These are phyloP conservation scores for Ilex paraguariensis DNA, from an alignment of 305 asterid genomes.

Conservation along the genomic window DNA sequence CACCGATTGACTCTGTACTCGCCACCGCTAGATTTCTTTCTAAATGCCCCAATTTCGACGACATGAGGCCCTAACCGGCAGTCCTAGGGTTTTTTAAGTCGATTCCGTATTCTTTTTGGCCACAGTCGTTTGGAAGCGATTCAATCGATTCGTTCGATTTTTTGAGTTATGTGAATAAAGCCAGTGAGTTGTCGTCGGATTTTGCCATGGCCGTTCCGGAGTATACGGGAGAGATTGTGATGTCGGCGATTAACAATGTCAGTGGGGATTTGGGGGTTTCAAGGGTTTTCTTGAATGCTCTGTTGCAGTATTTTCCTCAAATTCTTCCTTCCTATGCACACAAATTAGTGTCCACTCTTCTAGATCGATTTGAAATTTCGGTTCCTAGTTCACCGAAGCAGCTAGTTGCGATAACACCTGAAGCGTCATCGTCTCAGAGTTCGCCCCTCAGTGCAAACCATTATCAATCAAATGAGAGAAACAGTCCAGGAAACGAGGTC, in stretches of 20 bases:
- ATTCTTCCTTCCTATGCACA: constrained; percentile 64
- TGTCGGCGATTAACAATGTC: constrained; percentile 41
- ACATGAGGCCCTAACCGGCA: constrained; percentile 64
- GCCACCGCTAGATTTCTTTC: constrained; percentile 80
- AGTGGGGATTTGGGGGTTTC: constrained; percentile 35
- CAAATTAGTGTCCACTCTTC: constrained; percentile 53
- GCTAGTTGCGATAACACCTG: constrained; percentile 30
- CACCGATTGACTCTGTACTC: constrained; percentile 31
- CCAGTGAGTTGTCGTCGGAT: constrained; percentile 56
- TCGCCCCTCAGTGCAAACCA: constrained; percentile 51
- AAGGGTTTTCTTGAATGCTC: constrained; percentile 51
- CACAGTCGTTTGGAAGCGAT: constrained; percentile 65
- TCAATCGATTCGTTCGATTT: constrained; percentile 66
- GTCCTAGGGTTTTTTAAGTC: constrained; percentile 75
- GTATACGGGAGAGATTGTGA: constrained; percentile 72
- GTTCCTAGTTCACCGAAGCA: constrained; percentile 59
- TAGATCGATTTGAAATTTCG: no score
- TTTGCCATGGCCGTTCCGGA: constrained; percentile 64
- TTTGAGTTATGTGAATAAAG: constrained; percentile 50
- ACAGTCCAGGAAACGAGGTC: constrained; percentile 29
- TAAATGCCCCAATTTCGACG: constrained; percentile 50
- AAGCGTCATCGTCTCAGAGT: constrained; percentile 51
- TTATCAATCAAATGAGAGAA: constrained; percentile 25
- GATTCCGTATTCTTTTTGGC: constrained; percentile 92
- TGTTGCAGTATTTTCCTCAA: constrained; percentile 81